phyloP scores from a whole-genome alignment of 345 rosid genomes.

The Pelargonium nanum region DNA sequence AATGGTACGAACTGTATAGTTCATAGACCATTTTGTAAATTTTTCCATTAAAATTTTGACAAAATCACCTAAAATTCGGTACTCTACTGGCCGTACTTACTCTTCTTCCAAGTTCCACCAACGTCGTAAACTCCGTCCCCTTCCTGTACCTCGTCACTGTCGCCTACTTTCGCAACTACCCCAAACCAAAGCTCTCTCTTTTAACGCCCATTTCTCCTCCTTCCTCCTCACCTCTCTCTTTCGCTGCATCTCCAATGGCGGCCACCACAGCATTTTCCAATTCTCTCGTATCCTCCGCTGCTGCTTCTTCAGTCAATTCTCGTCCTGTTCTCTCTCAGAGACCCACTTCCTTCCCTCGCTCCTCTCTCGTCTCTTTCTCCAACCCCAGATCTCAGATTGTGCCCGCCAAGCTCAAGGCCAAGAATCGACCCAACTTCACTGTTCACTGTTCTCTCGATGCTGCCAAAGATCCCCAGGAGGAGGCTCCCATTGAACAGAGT shows the following conservation, averaged over 20 bases:
- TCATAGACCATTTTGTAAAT: too few species aligned
- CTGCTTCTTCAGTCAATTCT: not conserved
- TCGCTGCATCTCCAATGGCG: not conserved
- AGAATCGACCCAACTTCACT: conserved; percentile 8
- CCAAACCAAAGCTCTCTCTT: not conserved
- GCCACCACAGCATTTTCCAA: not conserved
- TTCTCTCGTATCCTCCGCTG: not conserved
- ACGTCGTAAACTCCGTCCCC: not conserved
- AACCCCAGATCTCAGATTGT: not conserved
- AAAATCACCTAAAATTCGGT: too few species aligned
- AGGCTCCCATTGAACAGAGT: conserved; percentile 30
- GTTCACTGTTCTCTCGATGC: conserved; percentile 18
- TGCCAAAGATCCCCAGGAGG: conserved; percentile 14
- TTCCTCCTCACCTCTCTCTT: not conserved
- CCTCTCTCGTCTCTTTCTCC: not conserved
- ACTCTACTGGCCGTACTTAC: too few species aligned
- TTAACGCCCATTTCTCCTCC: not conserved
- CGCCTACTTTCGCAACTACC: not conserved
- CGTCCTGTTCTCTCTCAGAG: not conserved
- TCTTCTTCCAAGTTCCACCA: too few species aligned
- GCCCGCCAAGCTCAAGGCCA: not conserved
- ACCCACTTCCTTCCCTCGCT: not conserved
- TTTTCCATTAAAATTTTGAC: too few species aligned
- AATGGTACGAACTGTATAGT: too few species aligned
- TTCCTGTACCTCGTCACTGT: not conserved